A percentile compares a stretch with the other conserved stretches of the same genome.
These are phyloP conservation scores for Spathaspora boniae DNA, from an alignment of 805 yeast genomes.

Conservation along the genomic window DNA sequence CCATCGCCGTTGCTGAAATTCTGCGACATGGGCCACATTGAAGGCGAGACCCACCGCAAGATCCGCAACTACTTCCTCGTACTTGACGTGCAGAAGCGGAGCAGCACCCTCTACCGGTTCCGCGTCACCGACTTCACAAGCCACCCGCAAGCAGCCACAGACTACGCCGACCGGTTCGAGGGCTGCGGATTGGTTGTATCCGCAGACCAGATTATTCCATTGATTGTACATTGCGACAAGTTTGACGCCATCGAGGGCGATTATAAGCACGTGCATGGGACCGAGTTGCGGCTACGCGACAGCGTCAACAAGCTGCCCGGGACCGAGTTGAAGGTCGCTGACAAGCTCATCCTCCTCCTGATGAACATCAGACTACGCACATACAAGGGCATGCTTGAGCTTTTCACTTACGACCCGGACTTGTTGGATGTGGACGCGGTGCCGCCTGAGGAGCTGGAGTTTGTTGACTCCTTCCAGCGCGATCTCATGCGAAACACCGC, in stretches of 20 bases:
- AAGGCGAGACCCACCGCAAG: too few species aligned
- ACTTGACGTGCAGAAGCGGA: too few species aligned
- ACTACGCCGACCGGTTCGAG: not conserved
- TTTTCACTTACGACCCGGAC: slow-evolving; percentile 5
- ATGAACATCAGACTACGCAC: slow-evolving; percentile 1
- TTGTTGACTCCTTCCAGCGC: not conserved
- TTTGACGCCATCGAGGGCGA: not conserved
- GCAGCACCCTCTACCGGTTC: not conserved
- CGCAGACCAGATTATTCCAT: slow-evolving; percentile 3
- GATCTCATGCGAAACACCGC: not conserved
- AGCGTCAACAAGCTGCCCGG: not conserved
- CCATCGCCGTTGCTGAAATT: too few species aligned
- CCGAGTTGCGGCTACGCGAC: not conserved
- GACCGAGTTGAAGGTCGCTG: slow-evolving; percentile 1
- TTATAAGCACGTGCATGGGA: not conserved
- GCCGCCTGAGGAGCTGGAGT: not conserved
- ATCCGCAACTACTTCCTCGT: too few species aligned
- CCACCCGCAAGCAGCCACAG: slow-evolving; percentile 3
- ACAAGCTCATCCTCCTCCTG: not conserved
- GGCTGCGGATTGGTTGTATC: not conserved
- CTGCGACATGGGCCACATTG: not conserved
- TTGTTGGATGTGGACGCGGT: not conserved
- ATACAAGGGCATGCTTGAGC: not conserved
- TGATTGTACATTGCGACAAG: slow-evolving; percentile 4
- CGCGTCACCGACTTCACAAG: slow-evolving; percentile 2